Conservation (phyloP, 495 filamentous ascomycete species). For the Trichoderma gamsii region DNA sequence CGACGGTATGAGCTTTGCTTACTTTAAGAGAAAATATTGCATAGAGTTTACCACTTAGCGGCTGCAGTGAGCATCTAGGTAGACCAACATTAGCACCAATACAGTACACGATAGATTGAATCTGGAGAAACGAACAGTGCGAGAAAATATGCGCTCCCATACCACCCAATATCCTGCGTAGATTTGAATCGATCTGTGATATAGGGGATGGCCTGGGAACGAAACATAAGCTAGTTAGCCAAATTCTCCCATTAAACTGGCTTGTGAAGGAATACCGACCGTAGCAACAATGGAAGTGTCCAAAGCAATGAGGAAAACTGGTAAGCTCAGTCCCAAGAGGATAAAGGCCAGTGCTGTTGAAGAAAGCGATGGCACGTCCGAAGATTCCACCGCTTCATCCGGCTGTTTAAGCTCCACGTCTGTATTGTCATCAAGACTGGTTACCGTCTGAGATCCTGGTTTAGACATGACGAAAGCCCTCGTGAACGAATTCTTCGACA, state of each 20-base stretch:
- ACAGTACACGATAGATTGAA: not conserved
- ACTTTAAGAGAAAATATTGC: conserved; percentile 31
- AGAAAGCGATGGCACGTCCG: not conserved
- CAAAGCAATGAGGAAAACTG: not conserved
- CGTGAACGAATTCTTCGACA: not conserved
- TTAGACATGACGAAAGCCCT: not conserved
- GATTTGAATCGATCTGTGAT: conserved; percentile 29
- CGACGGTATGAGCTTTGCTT: not conserved
- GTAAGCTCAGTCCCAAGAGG: not conserved
- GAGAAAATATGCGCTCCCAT: conserved; percentile 33
- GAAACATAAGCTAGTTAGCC: not conserved
- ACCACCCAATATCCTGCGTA: conserved; percentile 48
- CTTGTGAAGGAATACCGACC: not conserved
- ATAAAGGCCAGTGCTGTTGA: not conserved
- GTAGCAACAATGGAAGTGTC: conserved; percentile 1
- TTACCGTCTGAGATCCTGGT: not conserved
- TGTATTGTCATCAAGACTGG: not conserved
- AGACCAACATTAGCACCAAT: not conserved
- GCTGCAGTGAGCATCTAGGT: conserved; percentile 33
- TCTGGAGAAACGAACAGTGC: conserved; percentile 19
- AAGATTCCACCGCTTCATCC: not conserved
- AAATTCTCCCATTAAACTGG: not conserved
- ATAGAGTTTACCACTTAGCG: conserved; percentile 41
- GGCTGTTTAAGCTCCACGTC: not conserved
- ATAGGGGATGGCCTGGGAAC: not conserved